phyloP scores from a whole-genome alignment of 441 rosid genomes.

The Geranium incanum region DNA sequence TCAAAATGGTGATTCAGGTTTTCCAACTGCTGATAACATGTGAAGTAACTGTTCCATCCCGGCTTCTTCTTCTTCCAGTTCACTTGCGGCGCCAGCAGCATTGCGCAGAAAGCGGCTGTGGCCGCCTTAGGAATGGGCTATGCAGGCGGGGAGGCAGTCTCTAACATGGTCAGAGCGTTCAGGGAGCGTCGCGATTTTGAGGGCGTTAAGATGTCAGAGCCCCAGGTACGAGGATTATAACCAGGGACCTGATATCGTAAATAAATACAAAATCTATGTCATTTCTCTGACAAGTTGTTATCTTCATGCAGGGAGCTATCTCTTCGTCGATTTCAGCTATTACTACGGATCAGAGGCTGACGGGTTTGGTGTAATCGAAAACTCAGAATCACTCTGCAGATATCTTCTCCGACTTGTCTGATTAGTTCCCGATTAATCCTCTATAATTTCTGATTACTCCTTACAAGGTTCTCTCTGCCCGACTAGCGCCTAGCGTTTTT shows the following conservation, averaged over 20 bases:
- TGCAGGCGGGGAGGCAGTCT: conserved; percentile 83
- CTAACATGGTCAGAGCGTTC: conserved; percentile 79
- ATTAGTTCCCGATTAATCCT: no score
- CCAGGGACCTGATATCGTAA: no score
- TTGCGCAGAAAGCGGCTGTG: conserved; percentile 81
- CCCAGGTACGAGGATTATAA: conserved; percentile 46
- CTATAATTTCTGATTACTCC: no score
- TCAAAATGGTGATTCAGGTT: no score
- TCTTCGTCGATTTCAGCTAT: conserved; percentile 71
- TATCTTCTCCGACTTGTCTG: conserved; percentile 33
- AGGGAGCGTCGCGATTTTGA: conserved; percentile 82
- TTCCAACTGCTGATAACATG: no score
- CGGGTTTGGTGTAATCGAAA: conserved; percentile 63
- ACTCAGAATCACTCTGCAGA: conserved; percentile 65
- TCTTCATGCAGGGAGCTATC: conserved; percentile 83
- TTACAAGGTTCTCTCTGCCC: no score
- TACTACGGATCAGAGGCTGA: conserved; percentile 68
- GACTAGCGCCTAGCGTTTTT: no score
- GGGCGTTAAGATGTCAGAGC: conserved; percentile 78
- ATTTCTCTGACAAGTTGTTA: conserved; percentile 16
- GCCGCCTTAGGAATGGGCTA: conserved; percentile 88
- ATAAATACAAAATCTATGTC: background rate
- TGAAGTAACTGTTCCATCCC: no score
- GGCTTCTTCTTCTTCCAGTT: conserved; percentile 30
- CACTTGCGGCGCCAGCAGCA: conserved; percentile 87